These are phyloP conservation scores for Boletellus deceptivus DNA, from an alignment of 1,284 basidiomycete species.

Conservation along the genomic window DNA sequence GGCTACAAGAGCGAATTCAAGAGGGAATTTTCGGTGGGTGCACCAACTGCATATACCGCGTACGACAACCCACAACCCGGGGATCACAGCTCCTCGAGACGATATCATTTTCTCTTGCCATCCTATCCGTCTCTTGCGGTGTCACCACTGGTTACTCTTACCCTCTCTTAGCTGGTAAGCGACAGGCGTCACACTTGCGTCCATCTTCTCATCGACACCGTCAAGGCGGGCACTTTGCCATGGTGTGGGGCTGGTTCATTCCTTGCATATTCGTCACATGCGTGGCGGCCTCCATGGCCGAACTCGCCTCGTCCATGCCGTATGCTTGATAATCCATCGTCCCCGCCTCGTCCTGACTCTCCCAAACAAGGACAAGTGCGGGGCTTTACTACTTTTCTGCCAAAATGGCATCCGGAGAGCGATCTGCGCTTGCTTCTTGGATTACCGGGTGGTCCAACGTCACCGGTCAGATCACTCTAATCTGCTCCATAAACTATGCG, in stretches of 20 bases:
- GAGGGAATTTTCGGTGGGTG: constrained; percentile 65
- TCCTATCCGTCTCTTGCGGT: constrained; percentile 69
- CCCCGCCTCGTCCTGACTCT: background rate
- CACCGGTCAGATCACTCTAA: constrained; percentile 54
- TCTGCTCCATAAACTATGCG: constrained; percentile 70
- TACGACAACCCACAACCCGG: background rate
- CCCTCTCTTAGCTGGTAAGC: constrained; percentile 52
- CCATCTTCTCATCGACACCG: background rate
- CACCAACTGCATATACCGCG: background rate
- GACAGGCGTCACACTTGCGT: background rate
- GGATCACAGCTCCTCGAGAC: constrained; percentile 51
- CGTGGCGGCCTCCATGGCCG: constrained; percentile 64
- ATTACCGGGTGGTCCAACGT: constrained; percentile 62
- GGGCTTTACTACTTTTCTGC: constrained; percentile 72
- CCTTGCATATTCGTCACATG: constrained; percentile 62
- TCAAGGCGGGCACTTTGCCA: constrained; percentile 64
- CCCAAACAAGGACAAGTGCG: constrained; percentile 50
- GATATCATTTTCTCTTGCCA: constrained; percentile 65
- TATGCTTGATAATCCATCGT: constrained; percentile 35
- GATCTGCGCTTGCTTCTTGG: constrained; percentile 64
- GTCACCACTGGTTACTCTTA: constrained; percentile 62
- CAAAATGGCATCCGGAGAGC: constrained; percentile 55
- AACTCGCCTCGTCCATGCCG: constrained; percentile 73
- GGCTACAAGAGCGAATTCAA: constrained; percentile 74
- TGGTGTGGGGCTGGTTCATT: constrained; percentile 75